Conservation (phyloP, 768 basidiomycete species). For the Kwoniella europaea region DNA sequence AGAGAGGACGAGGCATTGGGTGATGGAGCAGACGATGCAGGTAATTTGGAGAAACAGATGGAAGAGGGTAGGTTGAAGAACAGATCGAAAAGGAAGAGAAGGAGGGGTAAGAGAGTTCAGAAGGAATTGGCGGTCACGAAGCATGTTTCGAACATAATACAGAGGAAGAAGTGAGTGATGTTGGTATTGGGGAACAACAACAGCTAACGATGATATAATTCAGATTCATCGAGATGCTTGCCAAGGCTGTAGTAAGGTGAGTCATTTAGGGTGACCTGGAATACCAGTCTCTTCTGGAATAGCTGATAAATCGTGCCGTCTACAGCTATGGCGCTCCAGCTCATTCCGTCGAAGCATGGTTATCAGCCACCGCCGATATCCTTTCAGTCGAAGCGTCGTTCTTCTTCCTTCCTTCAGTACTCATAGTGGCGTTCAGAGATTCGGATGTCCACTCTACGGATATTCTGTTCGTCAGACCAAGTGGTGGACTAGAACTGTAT, state of each 20-base stretch:
- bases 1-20: conserved; percentile 27
- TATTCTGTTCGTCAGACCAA: conserved; percentile 41
- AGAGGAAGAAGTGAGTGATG: conserved; percentile 41
- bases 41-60: conserved; percentile 30
- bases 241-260: conserved; percentile 49
- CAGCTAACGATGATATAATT: background rate
- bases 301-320: too few relatives aligned
- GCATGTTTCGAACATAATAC: conserved; percentile 44
- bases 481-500: conserved; percentile 48
- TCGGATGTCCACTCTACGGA: conserved; percentile 50
- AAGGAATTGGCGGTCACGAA: conserved; percentile 47
- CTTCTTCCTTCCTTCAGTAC: conserved; percentile 48
- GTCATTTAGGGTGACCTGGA: conserved; percentile 1
- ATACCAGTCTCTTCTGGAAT: too few relatives aligned
- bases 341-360: conserved; percentile 48
- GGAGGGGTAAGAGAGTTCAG: conserved; percentile 43
- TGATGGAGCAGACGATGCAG: background rate
- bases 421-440: conserved; percentile 49
- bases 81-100: conserved; percentile 10
- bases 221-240: conserved; percentile 50
- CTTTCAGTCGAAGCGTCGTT: conserved; percentile 48
- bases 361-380: conserved; percentile 45
- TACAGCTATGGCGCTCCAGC: conserved; percentile 51
- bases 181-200: background rate
- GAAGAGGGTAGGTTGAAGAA: conserved; percentile 26